Percentiles rank a stretch among this genome's conserved stretches.
These are phyloP conservation scores for Rhodotorula sp. DNA, from an alignment of 1,284 basidiomycete species.

Conservation along the genomic window DNA sequence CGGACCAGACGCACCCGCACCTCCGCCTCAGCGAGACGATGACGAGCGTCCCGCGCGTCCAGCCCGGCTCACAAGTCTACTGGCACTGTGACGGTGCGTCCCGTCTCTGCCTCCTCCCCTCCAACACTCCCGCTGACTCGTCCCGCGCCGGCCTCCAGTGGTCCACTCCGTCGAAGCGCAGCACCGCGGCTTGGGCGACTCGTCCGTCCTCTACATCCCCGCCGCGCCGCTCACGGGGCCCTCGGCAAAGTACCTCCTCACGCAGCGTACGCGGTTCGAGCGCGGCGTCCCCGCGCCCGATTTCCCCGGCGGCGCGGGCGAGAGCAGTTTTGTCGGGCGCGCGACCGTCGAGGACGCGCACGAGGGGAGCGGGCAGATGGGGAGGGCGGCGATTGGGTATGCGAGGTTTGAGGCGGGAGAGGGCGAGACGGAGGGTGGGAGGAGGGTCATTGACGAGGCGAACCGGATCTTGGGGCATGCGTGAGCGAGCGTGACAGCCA, in stretches of 20 bases:
- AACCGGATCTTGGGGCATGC: constrained; percentile 11
- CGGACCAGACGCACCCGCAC: constrained; percentile 68
- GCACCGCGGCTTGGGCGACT: constrained; percentile 65
- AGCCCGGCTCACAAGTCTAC: constrained; percentile 65
- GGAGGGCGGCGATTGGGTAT: constrained; percentile 14
- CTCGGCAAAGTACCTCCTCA: constrained; percentile 66
- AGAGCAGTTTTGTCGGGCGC: constrained; percentile 61
- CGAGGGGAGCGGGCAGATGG: not conserved
- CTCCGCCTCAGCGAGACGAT: constrained; percentile 66
- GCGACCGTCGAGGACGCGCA: constrained; percentile 56
- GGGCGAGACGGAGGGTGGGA: constrained; percentile 11
- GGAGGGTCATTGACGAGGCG: constrained; percentile 14
- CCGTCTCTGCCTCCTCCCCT: not conserved
- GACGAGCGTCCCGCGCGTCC: constrained; percentile 64
- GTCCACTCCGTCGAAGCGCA: constrained; percentile 70
- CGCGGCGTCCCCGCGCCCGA: constrained; percentile 66
- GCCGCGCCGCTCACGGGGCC: constrained; percentile 67
- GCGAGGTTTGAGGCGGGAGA: not conserved
- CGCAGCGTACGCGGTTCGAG: constrained; percentile 62
- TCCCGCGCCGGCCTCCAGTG: not conserved
- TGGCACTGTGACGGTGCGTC: constrained; percentile 68
- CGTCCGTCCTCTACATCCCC: constrained; percentile 77
- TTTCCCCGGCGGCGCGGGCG: constrained; percentile 73
- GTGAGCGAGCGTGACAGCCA: not conserved
- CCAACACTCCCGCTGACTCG: too few species aligned